Evolutionary conservation across 2,329 filamentous ascomycete genomes (phyloP).

Genomic region (Ascochyta rabiei): DNA sequence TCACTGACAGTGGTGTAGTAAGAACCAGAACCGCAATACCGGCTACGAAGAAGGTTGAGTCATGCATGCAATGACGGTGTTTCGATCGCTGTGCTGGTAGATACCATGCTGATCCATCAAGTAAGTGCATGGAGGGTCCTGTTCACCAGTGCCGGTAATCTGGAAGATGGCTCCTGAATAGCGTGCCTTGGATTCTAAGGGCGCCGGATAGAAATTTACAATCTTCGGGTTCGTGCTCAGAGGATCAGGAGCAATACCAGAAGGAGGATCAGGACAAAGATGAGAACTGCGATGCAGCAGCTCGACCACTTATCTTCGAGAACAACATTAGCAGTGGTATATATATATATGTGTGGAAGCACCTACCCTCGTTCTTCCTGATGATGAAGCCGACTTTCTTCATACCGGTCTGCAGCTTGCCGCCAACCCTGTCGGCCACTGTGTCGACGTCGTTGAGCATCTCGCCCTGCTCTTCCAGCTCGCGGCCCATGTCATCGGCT

Average conservation of each 20-base stretch:
- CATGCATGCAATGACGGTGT: neutral
- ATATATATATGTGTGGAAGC: neutral
- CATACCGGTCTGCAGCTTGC: constrained; percentile 83
- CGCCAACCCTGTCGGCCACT: constrained; percentile 84
- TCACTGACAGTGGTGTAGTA: neutral
- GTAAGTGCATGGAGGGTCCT: neutral
- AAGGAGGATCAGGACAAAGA: constrained; percentile 85
- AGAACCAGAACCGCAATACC: neutral
- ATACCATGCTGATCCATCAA: neutral
- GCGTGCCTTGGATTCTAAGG: neutral
- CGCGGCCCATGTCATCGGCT: constrained; percentile 93
- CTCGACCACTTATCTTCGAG: constrained; percentile 69
- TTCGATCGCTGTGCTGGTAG: neutral
- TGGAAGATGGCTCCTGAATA: no score
- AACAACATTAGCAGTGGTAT: constrained; percentile 36
- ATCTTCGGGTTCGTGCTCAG: constrained; percentile 47
- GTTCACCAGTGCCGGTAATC: no score
- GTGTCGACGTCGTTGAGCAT: constrained; percentile 86
- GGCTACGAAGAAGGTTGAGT: neutral
- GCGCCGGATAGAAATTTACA: no score
- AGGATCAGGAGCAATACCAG: constrained; percentile 76
- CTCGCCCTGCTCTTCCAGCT: constrained; percentile 91
- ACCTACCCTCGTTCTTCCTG: constrained; percentile 81
- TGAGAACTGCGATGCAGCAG: constrained; percentile 88
- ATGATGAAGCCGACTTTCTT: constrained; percentile 86